These are phyloP conservation scores for Mycena galopus DNA, from an alignment of 768 basidiomycete species.

Conservation along the genomic window DNA sequence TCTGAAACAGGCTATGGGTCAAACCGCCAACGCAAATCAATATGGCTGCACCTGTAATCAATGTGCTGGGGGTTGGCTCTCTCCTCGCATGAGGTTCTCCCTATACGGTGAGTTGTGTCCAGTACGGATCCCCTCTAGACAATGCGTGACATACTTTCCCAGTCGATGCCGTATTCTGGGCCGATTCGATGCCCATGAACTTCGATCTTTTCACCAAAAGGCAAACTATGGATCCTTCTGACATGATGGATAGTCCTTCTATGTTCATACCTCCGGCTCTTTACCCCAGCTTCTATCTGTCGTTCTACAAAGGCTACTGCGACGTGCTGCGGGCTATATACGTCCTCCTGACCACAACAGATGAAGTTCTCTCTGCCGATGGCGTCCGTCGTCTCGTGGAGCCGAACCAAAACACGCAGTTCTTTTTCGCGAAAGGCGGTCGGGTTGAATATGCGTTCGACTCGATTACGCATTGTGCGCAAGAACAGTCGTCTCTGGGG, in stretches of 20 bases:
- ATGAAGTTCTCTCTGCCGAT: slow-evolving; percentile 10
- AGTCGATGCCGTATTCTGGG: slow-evolving; percentile 18
- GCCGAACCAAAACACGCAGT: background rate
- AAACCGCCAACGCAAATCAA: too few species aligned
- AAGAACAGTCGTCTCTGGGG: slow-evolving; percentile 45
- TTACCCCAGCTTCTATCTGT: slow-evolving; percentile 30
- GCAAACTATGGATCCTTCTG: background rate
- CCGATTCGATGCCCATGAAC: slow-evolving; percentile 28
- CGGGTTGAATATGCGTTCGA: slow-evolving; percentile 45
- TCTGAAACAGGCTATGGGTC: slow-evolving; percentile 28
- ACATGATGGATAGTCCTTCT: slow-evolving; percentile 10
- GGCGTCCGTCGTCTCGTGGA: slow-evolving; percentile 11
- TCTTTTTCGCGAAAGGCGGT: slow-evolving; percentile 45
- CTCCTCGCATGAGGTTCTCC: slow-evolving; percentile 34
- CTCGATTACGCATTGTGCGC: slow-evolving; percentile 42
- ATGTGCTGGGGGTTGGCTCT: slow-evolving; percentile 20
- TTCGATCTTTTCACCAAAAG: slow-evolving; percentile 20
- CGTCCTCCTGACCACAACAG: slow-evolving; percentile 29
- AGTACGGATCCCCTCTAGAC: too few species aligned
- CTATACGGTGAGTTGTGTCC: slow-evolving; percentile 18
- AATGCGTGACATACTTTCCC: too few species aligned
- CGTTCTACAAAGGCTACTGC: slow-evolving; percentile 46
- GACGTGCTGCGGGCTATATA: slow-evolving; percentile 40
- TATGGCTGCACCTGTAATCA: slow-evolving; percentile 21
- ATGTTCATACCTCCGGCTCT: slow-evolving; percentile 26